Percentiles rank a stretch among this genome's conserved stretches.
Evolutionary conservation across 306 rosid species (phyloP).

Genomic region (Rubus parviflorus): DNA sequence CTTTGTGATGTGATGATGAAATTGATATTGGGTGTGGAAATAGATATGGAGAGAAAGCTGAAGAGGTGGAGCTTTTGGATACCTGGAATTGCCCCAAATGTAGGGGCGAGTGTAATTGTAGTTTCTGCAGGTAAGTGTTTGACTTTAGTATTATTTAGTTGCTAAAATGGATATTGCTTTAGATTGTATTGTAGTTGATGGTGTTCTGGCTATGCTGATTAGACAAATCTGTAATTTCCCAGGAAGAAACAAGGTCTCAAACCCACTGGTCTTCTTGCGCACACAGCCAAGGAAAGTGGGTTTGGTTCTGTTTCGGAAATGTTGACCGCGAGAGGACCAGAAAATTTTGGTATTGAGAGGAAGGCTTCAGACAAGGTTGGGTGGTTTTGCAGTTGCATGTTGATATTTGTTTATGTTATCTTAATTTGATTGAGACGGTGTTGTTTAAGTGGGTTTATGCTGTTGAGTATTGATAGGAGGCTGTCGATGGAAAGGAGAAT

Average conservation of each 20-base stretch:
- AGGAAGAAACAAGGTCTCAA: constrained; percentile 68
- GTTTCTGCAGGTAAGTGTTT: constrained; percentile 62
- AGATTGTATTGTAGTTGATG: neutral
- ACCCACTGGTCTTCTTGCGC: constrained; percentile 63
- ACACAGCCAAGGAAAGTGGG: constrained; percentile 57
- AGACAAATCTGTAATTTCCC: neutral
- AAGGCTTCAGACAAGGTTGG: constrained; percentile 32
- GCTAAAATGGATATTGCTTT: neutral
- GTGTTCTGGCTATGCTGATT: constrained; percentile 19
- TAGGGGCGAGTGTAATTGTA: constrained; percentile 72
- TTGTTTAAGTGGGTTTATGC: neutral
- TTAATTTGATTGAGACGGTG: neutral
- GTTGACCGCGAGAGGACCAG: constrained; percentile 32
- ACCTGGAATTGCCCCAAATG: constrained; percentile 84
- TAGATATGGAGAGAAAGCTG: constrained; percentile 75
- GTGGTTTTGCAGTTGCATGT: neutral
- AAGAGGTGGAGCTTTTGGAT: constrained; percentile 35
- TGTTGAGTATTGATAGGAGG: constrained; percentile 34
- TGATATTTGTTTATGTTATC: neutral
- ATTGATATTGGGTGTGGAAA: constrained; percentile 10
- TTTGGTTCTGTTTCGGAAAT: constrained; percentile 62
- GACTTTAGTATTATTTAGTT: neutral
- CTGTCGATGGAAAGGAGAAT: constrained; percentile 56
- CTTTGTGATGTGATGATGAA: neutral
- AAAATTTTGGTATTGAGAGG: constrained; percentile 26